Percentiles rank a stretch among this genome's conserved stretches.
phyloP scores from a whole-genome alignment of 2,329 filamentous ascomycete genomes.

The Claviceps sp. region DNA sequence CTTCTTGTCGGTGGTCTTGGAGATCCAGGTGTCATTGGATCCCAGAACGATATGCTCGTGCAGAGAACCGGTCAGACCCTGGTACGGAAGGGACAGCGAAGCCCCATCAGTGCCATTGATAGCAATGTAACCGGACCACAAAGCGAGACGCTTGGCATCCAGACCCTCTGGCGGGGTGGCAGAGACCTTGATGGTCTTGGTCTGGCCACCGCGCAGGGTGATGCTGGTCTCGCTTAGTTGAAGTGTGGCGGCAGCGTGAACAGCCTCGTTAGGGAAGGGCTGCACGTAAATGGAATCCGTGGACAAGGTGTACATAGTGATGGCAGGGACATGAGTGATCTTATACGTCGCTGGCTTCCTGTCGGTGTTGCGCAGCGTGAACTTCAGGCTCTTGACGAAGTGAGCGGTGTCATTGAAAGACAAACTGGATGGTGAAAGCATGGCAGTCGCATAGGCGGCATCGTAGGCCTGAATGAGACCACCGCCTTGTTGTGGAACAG shows the following conservation, averaged over 20 bases:
- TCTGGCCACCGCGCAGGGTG: constrained; percentile 2
- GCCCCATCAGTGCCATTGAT: constrained; percentile 24
- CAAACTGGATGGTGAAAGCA: constrained; percentile 42
- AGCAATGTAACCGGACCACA: constrained; percentile 9
- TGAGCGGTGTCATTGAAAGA: constrained; percentile 52
- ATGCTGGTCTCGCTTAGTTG: constrained; percentile 4
- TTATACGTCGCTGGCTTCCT: constrained; percentile 34
- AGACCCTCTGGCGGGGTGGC: constrained; percentile 3
- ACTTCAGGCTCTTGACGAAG: constrained; percentile 33
- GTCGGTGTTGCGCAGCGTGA: constrained; percentile 43
- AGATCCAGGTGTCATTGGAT: constrained; percentile 14
- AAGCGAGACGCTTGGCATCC: constrained; percentile 5
- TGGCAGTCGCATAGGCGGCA: constrained; percentile 38
- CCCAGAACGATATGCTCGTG: constrained; percentile 16
- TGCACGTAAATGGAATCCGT: constrained; percentile 21
- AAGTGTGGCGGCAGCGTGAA: constrained; percentile 24
- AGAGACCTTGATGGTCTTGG: constrained; percentile 5
- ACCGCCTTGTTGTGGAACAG: constrained; percentile 46
- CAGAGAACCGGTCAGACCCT: constrained; percentile 24
- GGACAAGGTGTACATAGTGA: constrained; percentile 38
- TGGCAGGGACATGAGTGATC: constrained; percentile 35
- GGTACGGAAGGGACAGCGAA: constrained; percentile 26
- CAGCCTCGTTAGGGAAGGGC: constrained; percentile 31
- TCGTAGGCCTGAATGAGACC: constrained; percentile 48
- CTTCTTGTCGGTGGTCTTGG: constrained; percentile 20